Evolutionary conservation across 1,284 basidiomycete species (phyloP).

Genomic region (Neonothopanus nambi): DNA sequence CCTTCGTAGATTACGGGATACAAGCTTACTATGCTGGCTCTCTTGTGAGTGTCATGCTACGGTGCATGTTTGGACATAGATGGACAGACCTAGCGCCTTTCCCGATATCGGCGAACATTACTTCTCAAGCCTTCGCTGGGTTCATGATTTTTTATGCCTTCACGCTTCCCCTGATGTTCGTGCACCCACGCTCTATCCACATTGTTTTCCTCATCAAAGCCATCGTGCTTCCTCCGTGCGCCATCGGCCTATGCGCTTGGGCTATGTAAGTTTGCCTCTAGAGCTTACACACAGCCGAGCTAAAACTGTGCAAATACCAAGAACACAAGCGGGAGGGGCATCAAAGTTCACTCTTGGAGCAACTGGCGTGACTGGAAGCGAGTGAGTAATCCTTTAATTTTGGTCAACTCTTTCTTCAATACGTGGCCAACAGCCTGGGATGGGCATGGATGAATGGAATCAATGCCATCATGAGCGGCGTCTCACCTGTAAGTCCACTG

Average conservation of each 20-base stretch:
- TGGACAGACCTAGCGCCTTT: constrained; percentile 10
- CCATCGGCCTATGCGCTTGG: constrained; percentile 7
- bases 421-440: constrained; percentile 1
- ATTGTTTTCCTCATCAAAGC: constrained; percentile 5
- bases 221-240: constrained; percentile 7
- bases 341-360: neutral
- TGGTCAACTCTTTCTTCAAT: neutral
- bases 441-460: constrained; percentile 12
- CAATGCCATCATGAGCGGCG: constrained; percentile 10
- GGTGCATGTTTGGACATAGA: constrained; percentile 11
- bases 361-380: constrained; percentile 3
- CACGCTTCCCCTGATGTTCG: constrained; percentile 11
- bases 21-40: constrained; percentile 9
- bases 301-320: too few relatives aligned
- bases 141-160: constrained; percentile 10
- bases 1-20: constrained; percentile 8
- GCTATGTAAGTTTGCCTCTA: constrained; percentile 6
- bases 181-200: constrained; percentile 8
- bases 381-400: neutral
- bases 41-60: constrained; percentile 5
- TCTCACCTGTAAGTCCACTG: constrained; percentile 2
- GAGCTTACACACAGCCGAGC: too few relatives aligned
- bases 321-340: constrained; percentile 5
- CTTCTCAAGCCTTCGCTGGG: constrained; percentile 4
- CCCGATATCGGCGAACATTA: constrained; percentile 10